A percentile compares a stretch with the other conserved stretches of the same genome.
These are phyloP conservation scores for Beauveria sp. DNA, from an alignment of 2,329 filamentous ascomycete genomes.

Conservation along the genomic window DNA sequence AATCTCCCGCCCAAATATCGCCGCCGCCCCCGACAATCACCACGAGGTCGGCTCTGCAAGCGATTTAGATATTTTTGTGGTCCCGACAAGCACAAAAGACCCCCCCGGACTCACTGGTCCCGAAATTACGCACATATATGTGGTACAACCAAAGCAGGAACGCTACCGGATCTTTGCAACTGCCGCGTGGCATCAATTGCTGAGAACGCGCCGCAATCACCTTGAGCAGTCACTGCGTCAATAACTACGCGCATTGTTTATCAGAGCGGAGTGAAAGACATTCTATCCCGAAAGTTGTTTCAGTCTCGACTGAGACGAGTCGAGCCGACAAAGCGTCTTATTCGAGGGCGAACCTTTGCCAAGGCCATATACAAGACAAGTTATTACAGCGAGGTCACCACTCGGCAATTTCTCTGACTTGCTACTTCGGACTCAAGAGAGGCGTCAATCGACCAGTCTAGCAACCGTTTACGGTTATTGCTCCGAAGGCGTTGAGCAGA, in stretches of 20 bases:
- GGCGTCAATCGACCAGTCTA: background rate
- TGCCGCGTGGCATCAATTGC: background rate
- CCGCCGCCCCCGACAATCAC: background rate
- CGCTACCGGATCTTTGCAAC: background rate
- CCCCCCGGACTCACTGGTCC: background rate
- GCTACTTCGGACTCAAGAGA: background rate
- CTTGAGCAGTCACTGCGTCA: no score
- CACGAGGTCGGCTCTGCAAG: background rate
- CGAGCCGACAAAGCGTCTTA: no score
- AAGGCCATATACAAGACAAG: no score
- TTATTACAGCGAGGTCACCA: no score
- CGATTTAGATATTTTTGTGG: background rate
- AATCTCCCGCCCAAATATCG: conserved; percentile 3
- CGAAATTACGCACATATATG: background rate
- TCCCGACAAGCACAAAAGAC: background rate
- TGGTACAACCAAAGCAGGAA: background rate
- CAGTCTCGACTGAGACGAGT: no score
- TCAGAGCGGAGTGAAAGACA: no score
- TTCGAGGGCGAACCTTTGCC: no score
- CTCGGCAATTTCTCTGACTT: background rate
- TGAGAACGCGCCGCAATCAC: no score
- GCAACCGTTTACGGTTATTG: background rate
- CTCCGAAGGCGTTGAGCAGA: background rate
- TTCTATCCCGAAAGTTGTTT: no score
- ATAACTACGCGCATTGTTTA: no score